Percentiles rank a stretch among this genome's conserved stretches.
phyloP scores from a whole-genome alignment of 2,329 filamentous ascomycete species.

The Hymenoscyphus albidus region DNA sequence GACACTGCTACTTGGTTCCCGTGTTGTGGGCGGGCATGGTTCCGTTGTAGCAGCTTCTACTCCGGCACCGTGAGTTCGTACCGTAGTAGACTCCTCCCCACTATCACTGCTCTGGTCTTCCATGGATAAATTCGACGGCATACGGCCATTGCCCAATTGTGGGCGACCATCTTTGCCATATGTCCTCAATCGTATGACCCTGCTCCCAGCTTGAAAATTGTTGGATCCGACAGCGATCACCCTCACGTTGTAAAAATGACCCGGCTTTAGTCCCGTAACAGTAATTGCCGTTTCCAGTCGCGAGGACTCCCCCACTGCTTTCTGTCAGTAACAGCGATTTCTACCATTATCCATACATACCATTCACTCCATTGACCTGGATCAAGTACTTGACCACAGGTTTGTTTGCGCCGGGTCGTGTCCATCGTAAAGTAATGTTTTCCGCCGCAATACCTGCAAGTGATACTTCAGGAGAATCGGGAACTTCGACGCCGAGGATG shows the following conservation, averaged over 20 bases:
- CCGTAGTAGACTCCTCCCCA: slow-evolving; percentile 42
- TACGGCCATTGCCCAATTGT: slow-evolving; percentile 52
- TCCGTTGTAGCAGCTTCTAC: slow-evolving; percentile 62
- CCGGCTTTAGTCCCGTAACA: slow-evolving; percentile 80
- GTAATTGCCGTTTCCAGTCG: slow-evolving; percentile 83
- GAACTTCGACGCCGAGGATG: slow-evolving; percentile 90
- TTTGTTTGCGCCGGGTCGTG: slow-evolving; percentile 60
- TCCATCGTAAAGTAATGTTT: slow-evolving; percentile 89
- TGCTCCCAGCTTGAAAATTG: slow-evolving; percentile 88
- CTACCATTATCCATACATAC: slow-evolving; percentile 45
- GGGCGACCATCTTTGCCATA: slow-evolving; percentile 61
- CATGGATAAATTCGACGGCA: slow-evolving; percentile 53
- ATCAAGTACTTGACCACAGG: slow-evolving; percentile 79
- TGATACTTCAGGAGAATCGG: slow-evolving; percentile 82
- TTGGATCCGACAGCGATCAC: slow-evolving; percentile 88
- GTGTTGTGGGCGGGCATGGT: slow-evolving; percentile 54
- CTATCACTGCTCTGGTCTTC: slow-evolving; percentile 49
- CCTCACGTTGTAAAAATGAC: slow-evolving; percentile 88
- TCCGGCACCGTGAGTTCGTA: slow-evolving; percentile 46
- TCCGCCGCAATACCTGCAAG: slow-evolving; percentile 85
- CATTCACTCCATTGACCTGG: slow-evolving; percentile 88
- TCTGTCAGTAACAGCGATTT: slow-evolving; percentile 18
- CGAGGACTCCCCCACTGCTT: slow-evolving; percentile 75
- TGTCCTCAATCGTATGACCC: slow-evolving; percentile 79
- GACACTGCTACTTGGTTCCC: slow-evolving; percentile 58